Evolutionary conservation across 257 asterid genomes (phyloP).

Genomic region (Solanum arcanum): DNA sequence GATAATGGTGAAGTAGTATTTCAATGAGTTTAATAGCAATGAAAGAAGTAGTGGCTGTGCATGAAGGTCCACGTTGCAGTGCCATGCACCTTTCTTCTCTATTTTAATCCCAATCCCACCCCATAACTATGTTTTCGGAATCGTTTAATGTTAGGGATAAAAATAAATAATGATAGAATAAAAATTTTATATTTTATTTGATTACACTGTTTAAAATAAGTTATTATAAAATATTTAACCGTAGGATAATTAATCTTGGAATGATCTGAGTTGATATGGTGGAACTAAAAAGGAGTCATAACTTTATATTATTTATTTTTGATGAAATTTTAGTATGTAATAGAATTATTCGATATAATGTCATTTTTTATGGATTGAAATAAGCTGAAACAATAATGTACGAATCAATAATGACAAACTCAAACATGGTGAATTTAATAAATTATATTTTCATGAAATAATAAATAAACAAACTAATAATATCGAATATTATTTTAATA

Average conservation of each 20-base stretch:
- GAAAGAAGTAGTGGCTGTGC: neutral
- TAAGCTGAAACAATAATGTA: no score
- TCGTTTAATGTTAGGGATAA: rapidly evolving
- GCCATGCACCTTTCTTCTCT: neutral
- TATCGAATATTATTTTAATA: neutral
- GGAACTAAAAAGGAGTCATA: neutral
- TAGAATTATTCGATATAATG: neutral
- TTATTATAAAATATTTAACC: rapidly evolving
- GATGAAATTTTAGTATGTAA: neutral
- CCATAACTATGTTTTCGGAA: neutral
- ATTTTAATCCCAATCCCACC: neutral
- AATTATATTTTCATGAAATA: neutral
- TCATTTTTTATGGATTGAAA: no score
- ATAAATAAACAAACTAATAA: neutral
- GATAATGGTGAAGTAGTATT: neutral
- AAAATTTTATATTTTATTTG: no score
- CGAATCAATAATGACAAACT: neutral
- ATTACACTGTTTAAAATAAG: no score
- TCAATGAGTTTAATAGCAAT: neutral
- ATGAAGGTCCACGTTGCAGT: neutral
- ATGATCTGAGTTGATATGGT: no score
- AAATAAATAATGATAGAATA: no score
- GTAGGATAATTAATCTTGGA: rapidly evolving
- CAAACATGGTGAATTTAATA: neutral
- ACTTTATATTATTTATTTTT: neutral